Conservation (phyloP, 2,329 filamentous ascomycete genomes). For the Cladophialophora exuberans region DNA sequence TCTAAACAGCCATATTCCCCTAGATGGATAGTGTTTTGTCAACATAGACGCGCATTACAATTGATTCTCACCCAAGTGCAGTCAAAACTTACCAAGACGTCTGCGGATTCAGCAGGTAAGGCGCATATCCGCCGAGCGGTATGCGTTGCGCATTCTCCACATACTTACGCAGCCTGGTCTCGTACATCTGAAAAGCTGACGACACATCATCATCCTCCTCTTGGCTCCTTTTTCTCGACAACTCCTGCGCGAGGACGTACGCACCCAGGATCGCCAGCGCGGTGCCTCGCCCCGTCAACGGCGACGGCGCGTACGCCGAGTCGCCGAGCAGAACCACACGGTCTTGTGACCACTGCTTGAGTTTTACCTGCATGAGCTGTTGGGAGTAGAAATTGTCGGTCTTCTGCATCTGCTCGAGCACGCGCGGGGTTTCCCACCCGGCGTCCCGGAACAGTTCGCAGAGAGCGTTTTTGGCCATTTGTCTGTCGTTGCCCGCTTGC, state of each 20-base stretch:
- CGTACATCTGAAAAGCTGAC: not conserved
- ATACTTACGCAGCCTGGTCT: not conserved
- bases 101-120: not conserved
- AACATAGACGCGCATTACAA: too few relatives aligned
- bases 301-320: not conserved
- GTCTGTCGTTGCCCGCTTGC: conserved; percentile 40
- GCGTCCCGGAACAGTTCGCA: conserved; percentile 39
- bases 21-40: too few relatives aligned
- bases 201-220: not conserved
- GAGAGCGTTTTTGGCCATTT: conserved; percentile 43
- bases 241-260: not conserved
- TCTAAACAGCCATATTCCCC: not conserved
- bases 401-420: not conserved
- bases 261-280: not conserved
- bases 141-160: not conserved
- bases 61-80: too few relatives aligned
- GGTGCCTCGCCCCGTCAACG: not conserved
- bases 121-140: not conserved
- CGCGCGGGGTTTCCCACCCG: not conserved
- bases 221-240: not conserved
- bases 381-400: not conserved
- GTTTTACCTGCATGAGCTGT: not conserved
- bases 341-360: not conserved
- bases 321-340: not conserved
- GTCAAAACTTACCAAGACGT: too few relatives aligned